Evolutionary conservation across 345 rosid genomes (phyloP).

Genomic region (Salix suchowensis): DNA sequence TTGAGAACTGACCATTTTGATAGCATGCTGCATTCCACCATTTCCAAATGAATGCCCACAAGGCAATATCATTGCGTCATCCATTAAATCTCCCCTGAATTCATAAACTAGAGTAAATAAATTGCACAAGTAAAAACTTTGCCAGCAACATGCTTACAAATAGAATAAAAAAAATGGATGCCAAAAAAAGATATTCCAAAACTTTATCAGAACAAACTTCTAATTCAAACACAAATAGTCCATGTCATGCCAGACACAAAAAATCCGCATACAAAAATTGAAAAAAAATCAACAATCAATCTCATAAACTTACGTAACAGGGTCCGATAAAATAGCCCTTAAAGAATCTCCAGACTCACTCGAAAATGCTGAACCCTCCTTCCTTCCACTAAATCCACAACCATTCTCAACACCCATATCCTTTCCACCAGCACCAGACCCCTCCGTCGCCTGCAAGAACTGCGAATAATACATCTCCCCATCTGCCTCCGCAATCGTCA

Average conservation of each 20-base stretch:
- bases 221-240: neutral
- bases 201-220: neutral
- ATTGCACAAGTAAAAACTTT: neutral
- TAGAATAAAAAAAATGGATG: neutral
- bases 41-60: slow-evolving; percentile 93
- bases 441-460: slow-evolving; percentile 43
- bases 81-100: slow-evolving; percentile 74
- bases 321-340: slow-evolving; percentile 68
- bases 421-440: slow-evolving; percentile 50
- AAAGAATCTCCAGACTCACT: slow-evolving; percentile 64
- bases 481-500: slow-evolving; percentile 48
- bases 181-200: neutral
- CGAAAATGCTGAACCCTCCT: slow-evolving; percentile 42
- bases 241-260: neutral
- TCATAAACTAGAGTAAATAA: slow-evolving; percentile 15
- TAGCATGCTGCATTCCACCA: slow-evolving; percentile 57
- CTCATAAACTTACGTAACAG: slow-evolving; percentile 58
- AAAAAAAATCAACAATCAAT: neutral
- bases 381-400: slow-evolving; percentile 70
- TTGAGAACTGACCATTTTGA: slow-evolving; percentile 47
- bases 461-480: slow-evolving; percentile 50
- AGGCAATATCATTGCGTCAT: slow-evolving; percentile 82
- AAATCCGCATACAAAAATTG: neutral
- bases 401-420: slow-evolving; percentile 45
- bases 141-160: neutral